phyloP scores from a whole-genome alignment of 176 grass and related monocot genomes.

The Juncus effusus region DNA sequence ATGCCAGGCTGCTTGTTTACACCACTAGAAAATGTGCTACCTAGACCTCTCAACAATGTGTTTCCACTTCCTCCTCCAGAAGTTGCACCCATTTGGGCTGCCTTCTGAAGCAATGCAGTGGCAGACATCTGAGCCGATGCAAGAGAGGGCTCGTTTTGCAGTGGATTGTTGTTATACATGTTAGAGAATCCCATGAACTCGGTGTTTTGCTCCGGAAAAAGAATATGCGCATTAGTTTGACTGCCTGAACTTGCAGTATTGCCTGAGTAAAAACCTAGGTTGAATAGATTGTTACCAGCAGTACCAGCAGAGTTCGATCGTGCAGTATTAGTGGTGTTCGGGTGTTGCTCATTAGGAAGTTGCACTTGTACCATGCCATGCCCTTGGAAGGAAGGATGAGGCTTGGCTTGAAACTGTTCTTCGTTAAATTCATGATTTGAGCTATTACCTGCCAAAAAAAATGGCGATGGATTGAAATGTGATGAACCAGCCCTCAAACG shows the following conservation, averaged over 20 bases:
- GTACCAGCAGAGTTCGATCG: constrained; percentile 23
- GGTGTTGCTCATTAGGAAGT: constrained; percentile 46
- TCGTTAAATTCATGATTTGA: constrained; percentile 43
- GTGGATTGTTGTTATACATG: constrained; percentile 21
- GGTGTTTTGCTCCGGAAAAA: constrained; percentile 45
- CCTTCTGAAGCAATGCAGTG: constrained; percentile 86
- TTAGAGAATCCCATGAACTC: constrained; percentile 25
- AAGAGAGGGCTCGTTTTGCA: constrained; percentile 11
- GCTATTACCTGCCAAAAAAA: constrained; percentile 40
- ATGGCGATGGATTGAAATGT: constrained; percentile 49
- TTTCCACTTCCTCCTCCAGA: constrained; percentile 31
- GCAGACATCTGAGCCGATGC: constrained; percentile 66
- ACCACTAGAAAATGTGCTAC: constrained; percentile 32
- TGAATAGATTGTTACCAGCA: constrained; percentile 34
- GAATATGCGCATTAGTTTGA: constrained; percentile 38
- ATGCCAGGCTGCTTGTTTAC: background rate
- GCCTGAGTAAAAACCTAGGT: constrained; percentile 58
- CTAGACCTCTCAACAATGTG: constrained; percentile 52
- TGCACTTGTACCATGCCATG: constrained; percentile 86
- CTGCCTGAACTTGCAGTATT: constrained; percentile 15
- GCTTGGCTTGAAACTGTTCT: constrained; percentile 68
- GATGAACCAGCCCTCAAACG: constrained; percentile 28
- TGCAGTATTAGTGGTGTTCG: constrained; percentile 30
- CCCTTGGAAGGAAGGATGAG: constrained; percentile 47
- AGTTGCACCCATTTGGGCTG: constrained; percentile 79